phyloP scores from a whole-genome alignment of 1,284 basidiomycete species.

The Coniophora puteana region DNA sequence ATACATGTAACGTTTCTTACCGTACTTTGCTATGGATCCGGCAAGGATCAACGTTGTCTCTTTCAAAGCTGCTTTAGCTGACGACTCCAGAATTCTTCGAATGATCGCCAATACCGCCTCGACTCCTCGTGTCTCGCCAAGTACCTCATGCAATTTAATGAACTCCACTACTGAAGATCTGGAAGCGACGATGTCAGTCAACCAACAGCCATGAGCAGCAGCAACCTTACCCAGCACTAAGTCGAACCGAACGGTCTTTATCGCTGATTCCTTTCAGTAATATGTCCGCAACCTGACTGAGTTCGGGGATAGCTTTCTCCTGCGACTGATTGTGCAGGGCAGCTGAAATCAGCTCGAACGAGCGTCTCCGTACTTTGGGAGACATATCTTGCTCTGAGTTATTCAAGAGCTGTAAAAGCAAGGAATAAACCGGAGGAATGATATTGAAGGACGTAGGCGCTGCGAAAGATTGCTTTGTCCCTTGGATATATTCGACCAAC shows the following conservation, averaged over 20 bases:
- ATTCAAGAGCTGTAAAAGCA: constrained; percentile 41
- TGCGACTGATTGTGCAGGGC: constrained; percentile 48
- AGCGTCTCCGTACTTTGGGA: constrained; percentile 39
- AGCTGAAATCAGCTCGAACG: constrained; percentile 40
- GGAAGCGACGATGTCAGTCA: constrained; percentile 3
- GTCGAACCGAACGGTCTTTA: constrained; percentile 52
- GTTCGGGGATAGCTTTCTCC: too few species aligned
- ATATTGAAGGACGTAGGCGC: constrained; percentile 22
- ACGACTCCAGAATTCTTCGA: constrained; percentile 41
- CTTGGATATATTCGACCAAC: constrained; percentile 36
- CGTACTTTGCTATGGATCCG: constrained; percentile 63
- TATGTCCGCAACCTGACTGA: constrained; percentile 29
- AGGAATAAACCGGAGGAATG: constrained; percentile 35
- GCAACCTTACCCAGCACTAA: constrained; percentile 61
- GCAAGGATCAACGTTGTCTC: constrained; percentile 62
- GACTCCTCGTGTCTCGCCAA: constrained; percentile 27
- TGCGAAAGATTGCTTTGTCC: constrained; percentile 26
- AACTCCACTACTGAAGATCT: constrained; percentile 51
- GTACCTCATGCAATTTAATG: constrained; percentile 34
- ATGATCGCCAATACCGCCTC: constrained; percentile 45
- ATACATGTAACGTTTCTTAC: constrained; percentile 7
- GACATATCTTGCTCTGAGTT: constrained; percentile 44
- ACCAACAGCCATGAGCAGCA: not conserved
- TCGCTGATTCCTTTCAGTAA: constrained; percentile 48
- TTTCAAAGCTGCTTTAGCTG: constrained; percentile 39